Evolutionary conservation across 2,329 filamentous ascomycete genomes (phyloP).

Genomic region (Fusarium tuaranense): DNA sequence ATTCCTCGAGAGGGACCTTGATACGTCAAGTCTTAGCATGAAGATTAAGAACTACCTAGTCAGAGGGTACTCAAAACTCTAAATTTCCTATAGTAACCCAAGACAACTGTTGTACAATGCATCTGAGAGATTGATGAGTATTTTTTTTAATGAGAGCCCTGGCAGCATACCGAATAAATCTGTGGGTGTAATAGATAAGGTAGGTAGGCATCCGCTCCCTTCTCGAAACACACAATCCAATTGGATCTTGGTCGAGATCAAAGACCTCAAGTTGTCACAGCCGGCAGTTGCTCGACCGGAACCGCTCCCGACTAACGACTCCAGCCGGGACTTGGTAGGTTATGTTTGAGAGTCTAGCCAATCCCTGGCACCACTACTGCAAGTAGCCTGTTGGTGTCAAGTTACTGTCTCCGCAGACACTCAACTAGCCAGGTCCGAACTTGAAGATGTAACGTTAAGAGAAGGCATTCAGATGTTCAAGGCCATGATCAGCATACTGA

Average conservation of each 20-base stretch:
- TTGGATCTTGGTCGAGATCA: background rate
- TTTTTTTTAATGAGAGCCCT: background rate
- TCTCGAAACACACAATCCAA: background rate
- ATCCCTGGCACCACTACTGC: background rate
- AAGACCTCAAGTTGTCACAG: background rate
- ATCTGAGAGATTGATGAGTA: background rate
- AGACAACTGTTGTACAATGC: background rate
- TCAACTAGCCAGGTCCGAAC: background rate
- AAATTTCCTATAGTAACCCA: background rate
- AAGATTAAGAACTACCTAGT: background rate
- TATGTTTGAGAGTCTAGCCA: background rate
- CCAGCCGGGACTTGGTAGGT: background rate
- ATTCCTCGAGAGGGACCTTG: background rate
- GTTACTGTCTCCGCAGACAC: background rate
- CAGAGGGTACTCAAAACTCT: background rate
- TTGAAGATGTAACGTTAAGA: background rate
- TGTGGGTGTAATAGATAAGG: background rate
- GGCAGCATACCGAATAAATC: background rate
- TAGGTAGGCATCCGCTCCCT: background rate
- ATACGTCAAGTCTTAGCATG: background rate
- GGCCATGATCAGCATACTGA: background rate
- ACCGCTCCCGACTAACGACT: background rate
- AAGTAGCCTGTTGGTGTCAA: background rate
- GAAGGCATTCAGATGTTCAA: background rate
- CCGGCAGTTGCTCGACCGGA: background rate